Evolutionary conservation across 805 yeast species (phyloP).

Genomic region (Cyberlindnera misumaiensis): DNA sequence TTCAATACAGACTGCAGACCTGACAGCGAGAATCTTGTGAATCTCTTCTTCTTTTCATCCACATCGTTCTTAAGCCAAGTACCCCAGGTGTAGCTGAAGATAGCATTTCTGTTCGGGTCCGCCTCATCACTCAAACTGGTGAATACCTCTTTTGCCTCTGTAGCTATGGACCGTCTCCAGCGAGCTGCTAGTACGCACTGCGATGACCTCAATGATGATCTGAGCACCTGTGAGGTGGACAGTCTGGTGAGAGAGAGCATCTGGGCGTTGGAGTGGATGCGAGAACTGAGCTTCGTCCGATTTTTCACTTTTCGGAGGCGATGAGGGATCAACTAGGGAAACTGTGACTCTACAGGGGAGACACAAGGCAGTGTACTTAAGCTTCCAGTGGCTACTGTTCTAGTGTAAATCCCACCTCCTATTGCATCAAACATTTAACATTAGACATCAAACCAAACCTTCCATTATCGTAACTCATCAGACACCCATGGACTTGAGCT

Average conservation of each 20-base stretch:
- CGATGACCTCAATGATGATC: constrained; percentile 4
- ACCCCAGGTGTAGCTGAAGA: constrained; percentile 92
- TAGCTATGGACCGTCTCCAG: constrained; percentile 23
- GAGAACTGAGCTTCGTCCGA: not conserved
- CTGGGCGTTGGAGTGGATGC: not conserved
- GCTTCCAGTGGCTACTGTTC: too few relatives aligned
- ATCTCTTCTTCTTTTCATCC: constrained; percentile 65
- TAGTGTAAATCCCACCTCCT: too few relatives aligned
- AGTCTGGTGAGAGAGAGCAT: constrained; percentile 16
- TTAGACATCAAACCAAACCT: too few relatives aligned
- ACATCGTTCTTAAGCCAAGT: constrained; percentile 83
- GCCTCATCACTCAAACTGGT: constrained; percentile 53
- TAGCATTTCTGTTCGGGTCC: constrained; percentile 63
- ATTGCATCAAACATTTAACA: too few relatives aligned
- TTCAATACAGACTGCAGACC: constrained; percentile 58
- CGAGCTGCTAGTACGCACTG: not conserved
- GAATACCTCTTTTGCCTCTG: constrained; percentile 26
- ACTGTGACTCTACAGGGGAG: too few relatives aligned
- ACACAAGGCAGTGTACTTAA: too few relatives aligned
- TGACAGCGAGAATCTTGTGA: constrained; percentile 73
- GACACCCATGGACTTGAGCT: too few relatives aligned
- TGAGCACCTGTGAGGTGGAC: constrained; percentile 9
- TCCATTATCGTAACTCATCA: too few relatives aligned
- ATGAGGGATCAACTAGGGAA: too few relatives aligned
- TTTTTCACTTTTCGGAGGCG: not conserved